Base-by-base conservation (phyloP, 2,329 filamentous ascomycete genomes). In the Metarhizium album region DNA sequence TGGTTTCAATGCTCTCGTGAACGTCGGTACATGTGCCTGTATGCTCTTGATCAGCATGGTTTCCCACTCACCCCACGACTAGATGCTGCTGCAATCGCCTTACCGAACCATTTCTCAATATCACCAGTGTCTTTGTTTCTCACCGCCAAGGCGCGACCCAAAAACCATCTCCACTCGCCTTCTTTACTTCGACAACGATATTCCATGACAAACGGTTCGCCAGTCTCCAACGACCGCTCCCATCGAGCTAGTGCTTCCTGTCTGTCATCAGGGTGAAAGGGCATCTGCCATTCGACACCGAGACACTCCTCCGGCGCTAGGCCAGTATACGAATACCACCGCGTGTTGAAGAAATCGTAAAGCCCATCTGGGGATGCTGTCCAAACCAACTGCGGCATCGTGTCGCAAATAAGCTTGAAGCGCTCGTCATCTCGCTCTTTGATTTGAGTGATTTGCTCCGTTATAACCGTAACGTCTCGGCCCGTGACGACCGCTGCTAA, bases 241-340 rank as follows among this genome's bases (percentile, higher is more conserved):
- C 85, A 90, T 50, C 72, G 69, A 43, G 70, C 70, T 2, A 61
- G 59, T 0, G 80, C 76, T n/a, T 74, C 70, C 0, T 68, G 57
- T 64, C 85, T 71, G 55, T 90, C 86, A 27, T 90, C 86, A 0
- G 79, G 78, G 58, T 90, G 86, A 55, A 89, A 85, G 0, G 80
- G 74, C 3, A 73, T 67, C 58, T 72, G 69, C 83, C 84, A 88
- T 2, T 76, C 76, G 29, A 71, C 60, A 0, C 84, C 85, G 2
- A 84, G 57, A 24, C 80, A 86, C 9, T 82, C 70, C 43, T 84
- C 78, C 9, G 74, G 71, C 0, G 74, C 75, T 23, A 89, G 66
- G 0, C 87, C 84, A 0, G 87, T 90, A 58, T 87, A 90, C n/a
- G 80, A 76, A 59, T 87, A 87, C 84, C 86, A 91, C n/a, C 83